Evolutionary conservation across 495 filamentous ascomycete species (phyloP).

Genomic region (Xylaria telfairii): DNA sequence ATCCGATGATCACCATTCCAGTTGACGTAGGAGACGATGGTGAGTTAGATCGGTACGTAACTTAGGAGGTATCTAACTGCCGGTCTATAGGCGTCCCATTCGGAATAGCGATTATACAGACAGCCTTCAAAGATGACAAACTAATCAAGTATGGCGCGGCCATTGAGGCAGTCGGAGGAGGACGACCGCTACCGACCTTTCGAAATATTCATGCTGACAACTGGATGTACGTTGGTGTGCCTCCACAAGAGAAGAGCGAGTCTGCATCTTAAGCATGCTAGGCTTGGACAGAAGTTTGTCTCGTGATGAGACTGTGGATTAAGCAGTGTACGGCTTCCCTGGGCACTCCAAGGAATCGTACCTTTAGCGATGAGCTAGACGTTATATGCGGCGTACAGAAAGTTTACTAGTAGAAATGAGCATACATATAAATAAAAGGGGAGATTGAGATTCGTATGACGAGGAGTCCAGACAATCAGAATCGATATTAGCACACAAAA

Average conservation of each 20-base stretch:
- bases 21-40: conserved; percentile 60
- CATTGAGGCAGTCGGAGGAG: conserved; percentile 57
- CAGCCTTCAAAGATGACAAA: conserved; percentile 66
- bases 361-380: not conserved
- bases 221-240: conserved; percentile 16
- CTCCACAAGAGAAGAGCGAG: not conserved
- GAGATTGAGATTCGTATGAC: not conserved
- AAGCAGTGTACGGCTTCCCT: not conserved
- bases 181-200: conserved; percentile 45
- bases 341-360: not conserved
- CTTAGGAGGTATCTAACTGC: not conserved
- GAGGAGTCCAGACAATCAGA: not conserved
- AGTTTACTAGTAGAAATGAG: not conserved
- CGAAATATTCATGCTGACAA: conserved; percentile 22
- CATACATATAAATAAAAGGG: not conserved
- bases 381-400: not conserved
- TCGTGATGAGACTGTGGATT: not conserved
- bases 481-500: not conserved
- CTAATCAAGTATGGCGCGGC: conserved; percentile 70
- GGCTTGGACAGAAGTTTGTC: not conserved
- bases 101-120: conserved; percentile 69
- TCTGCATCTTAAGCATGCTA: not conserved
- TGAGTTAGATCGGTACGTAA: conserved; percentile 37
- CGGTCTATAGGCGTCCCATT: conserved; percentile 57
- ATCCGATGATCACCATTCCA: conserved; percentile 74